Percentiles rank a stretch among this genome's conserved stretches.
phyloP scores from a whole-genome alignment of 2,329 filamentous ascomycete genomes.

The Scedosporium aurantiacum region DNA sequence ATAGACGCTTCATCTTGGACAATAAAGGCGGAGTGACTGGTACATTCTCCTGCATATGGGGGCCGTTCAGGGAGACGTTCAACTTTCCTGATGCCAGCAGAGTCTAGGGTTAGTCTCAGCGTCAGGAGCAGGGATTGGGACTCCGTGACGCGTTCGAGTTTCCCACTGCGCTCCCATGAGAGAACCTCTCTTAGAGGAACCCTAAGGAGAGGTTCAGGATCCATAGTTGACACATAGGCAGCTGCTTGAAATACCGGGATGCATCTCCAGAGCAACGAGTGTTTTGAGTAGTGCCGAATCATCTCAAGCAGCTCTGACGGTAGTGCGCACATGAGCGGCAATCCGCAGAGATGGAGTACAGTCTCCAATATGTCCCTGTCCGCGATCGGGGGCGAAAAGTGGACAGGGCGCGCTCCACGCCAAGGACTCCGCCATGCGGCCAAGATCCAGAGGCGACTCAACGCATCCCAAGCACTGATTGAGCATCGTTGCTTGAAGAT shows the following conservation, averaged over 20 bases:
- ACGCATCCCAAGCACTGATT: neutral
- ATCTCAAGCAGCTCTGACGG: neutral
- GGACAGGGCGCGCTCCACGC: neutral
- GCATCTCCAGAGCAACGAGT: neutral
- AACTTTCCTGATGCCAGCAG: neutral
- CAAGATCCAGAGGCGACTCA: neutral
- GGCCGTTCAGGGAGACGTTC: neutral
- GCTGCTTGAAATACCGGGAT: neutral
- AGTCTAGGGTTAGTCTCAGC: neutral
- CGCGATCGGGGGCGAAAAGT: neutral
- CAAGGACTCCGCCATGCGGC: neutral
- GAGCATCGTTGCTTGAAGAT: neutral
- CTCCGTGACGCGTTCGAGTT: neutral
- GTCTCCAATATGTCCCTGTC: neutral
- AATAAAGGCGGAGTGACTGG: neutral
- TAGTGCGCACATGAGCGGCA: neutral
- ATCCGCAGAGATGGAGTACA: neutral
- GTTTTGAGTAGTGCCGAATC: neutral
- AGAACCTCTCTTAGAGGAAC: neutral
- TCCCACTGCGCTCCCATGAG: neutral
- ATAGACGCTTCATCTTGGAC: neutral
- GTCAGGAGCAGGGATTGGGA: neutral
- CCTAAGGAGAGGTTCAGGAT: neutral
- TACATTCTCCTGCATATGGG: neutral
- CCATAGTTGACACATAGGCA: neutral